Evolutionary conservation across 805 yeast species (phyloP).

Genomic region (Isabelozyma pseudorhagii): DNA sequence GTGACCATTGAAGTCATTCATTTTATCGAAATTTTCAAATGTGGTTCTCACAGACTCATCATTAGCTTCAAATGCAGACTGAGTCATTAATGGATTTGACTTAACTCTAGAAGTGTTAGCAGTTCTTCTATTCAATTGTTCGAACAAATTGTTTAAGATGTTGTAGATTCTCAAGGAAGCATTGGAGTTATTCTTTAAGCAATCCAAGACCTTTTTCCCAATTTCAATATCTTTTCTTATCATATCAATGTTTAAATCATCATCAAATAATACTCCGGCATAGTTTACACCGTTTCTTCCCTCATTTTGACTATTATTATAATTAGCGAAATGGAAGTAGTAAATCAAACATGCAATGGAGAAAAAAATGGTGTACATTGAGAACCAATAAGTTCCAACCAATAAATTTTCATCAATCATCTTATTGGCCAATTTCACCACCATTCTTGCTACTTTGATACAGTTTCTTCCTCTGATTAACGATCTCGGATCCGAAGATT

Average conservation of each 20-base stretch:
- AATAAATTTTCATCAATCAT: constrained; percentile 70
- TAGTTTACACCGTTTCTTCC: constrained; percentile 31
- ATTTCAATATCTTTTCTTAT: constrained; percentile 75
- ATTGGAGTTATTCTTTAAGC: constrained; percentile 67
- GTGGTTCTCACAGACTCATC: constrained; percentile 19
- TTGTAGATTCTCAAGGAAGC: constrained; percentile 81
- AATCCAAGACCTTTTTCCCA: constrained; percentile 72
- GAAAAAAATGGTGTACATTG: constrained; percentile 84
- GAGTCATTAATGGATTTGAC: constrained; percentile 3
- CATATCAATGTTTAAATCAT: constrained; percentile 49
- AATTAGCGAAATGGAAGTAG: constrained; percentile 59
- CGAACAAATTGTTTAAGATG: constrained; percentile 75
- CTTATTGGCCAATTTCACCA: constrained; percentile 75
- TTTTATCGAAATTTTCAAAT: constrained; percentile 25
- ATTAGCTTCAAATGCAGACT: constrained; percentile 4
- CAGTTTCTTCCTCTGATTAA: constrained; percentile 77
- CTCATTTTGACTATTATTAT: constrained; percentile 18
- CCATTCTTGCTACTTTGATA: constrained; percentile 78
- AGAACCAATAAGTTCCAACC: constrained; percentile 88
- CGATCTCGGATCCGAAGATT: constrained; percentile 52
- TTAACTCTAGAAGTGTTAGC: constrained; percentile 39
- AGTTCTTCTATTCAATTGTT: constrained; percentile 71
- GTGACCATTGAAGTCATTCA: constrained; percentile 16
- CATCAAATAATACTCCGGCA: constrained; percentile 44
- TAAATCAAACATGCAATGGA: constrained; percentile 84